These are phyloP conservation scores for Mentha longifolia DNA, from an alignment of 257 asterid genomes.

Conservation along the genomic window DNA sequence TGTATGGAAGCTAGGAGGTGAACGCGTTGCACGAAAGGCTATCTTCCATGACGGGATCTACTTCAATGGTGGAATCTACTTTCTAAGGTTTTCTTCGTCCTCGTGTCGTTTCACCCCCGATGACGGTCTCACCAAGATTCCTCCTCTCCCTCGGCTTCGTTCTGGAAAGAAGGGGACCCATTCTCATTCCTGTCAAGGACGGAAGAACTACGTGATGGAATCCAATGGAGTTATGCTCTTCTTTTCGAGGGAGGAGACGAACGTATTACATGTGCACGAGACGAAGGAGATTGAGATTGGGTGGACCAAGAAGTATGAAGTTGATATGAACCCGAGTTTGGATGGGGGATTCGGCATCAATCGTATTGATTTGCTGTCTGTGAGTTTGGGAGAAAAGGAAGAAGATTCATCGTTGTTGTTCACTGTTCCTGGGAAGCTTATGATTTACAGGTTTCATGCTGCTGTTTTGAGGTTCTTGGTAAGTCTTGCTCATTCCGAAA, in stretches of 20 bases:
- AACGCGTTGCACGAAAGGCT: not conserved
- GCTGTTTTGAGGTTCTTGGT: no score
- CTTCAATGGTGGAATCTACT: slow-evolving; percentile 22
- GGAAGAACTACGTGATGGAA: not conserved
- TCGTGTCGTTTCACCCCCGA: not conserved
- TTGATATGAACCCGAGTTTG: not conserved
- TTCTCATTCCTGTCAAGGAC: no score
- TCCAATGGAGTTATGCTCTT: not conserved
- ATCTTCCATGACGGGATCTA: not conserved
- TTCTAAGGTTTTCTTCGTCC: not conserved
- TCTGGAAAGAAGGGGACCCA: no score
- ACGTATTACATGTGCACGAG: not conserved
- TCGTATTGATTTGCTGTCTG: no score
- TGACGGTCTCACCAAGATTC: no score
- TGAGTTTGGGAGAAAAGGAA: not conserved
- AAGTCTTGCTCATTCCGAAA: no score
- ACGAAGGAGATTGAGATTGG: not conserved
- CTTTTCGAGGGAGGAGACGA: not conserved
- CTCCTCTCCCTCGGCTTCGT: not conserved
- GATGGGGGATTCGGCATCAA: not conserved
- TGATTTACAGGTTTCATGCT: no score
- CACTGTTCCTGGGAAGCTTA: no score
- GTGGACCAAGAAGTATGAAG: not conserved
- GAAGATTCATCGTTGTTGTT: not conserved
- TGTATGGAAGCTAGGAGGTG: not conserved